Percentiles rank a stretch among this genome's conserved stretches.
Conservation (phyloP, 2,329 filamentous ascomycete genomes). For the Escovopsis weberi region DNA sequence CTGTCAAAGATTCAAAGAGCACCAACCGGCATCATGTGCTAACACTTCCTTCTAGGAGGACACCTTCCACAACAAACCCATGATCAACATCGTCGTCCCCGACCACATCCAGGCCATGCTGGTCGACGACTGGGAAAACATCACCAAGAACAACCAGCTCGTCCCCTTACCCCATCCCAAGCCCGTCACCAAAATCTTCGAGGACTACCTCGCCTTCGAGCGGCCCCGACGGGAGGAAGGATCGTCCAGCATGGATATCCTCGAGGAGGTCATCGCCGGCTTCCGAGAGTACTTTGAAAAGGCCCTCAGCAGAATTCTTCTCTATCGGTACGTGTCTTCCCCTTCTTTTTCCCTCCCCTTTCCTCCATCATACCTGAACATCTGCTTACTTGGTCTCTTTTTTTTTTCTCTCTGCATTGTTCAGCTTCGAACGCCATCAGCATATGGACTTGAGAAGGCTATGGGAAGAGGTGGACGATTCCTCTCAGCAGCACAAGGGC, state of each 20-base stretch:
- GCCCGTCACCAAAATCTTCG: conserved; percentile 62
- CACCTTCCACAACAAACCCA: conserved; percentile 66
- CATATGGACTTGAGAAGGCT: conserved; percentile 64
- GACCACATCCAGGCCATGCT: conserved; percentile 84
- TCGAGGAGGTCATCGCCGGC: conserved; percentile 78
- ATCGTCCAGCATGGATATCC: conserved; percentile 64
- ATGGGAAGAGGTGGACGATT: conserved; percentile 47
- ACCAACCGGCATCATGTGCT: no score
- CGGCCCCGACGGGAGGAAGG: conserved; percentile 48
- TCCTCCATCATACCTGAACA: neutral
- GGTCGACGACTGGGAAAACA: conserved; percentile 97
- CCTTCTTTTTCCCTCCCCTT: neutral
- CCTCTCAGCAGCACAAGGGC: conserved; percentile 49
- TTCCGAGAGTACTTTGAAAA: conserved; percentile 92
- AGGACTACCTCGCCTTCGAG: conserved; percentile 65
- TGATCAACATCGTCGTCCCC: conserved; percentile 73
- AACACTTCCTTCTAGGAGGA: conserved; percentile 53
- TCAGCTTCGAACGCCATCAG: conserved; percentile 81
- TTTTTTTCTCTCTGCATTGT: conserved; percentile 7
- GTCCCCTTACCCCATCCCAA: conserved; percentile 68
- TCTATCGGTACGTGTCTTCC: conserved; percentile 49
- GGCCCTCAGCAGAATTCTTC: conserved; percentile 69
- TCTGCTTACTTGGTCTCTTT: neutral
- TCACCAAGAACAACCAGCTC: conserved; percentile 87
- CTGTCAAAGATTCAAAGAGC: neutral